Evolutionary conservation across 1,284 basidiomycete species (phyloP), one percentile per base, ranked within the genome.

Genomic region (Fereydounia khargensis): DNA sequence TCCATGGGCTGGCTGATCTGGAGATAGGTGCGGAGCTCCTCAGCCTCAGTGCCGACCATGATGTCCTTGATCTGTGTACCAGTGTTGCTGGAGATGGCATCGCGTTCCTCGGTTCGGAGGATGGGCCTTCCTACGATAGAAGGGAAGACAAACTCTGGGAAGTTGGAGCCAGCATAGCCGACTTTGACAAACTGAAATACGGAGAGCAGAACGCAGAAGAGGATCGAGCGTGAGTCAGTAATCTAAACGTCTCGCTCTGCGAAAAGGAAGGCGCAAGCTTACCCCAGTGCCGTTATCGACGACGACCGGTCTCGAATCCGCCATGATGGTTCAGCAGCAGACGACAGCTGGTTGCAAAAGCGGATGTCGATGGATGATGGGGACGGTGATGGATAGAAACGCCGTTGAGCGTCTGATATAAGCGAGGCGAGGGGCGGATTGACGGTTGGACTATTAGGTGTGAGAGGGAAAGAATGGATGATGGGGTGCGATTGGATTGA

Each of bases 1-100:
- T 98, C 95, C 89, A 98, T 92, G 3, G 95, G 94, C 71, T 98
- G 94, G 1, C 90, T 88, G 44, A 98, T 83, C 78, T 98, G 94
- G 22, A 99, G 84, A 79, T 89, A 97, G 74, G 89, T 94, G 38
- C 94, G 86, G 76, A 91, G 87, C 78, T 87, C 84, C 33, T 89
- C 90, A 20, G 95, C 95, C 45, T 96, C 91, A 79, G 94, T 90
- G 56, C 92, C 91, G 75, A 95, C 81, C 91, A 98, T 97, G 78
- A 98, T 87, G 79, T 99, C 94, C 76, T 89, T 90, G 59, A 77
- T 69, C 40, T 76, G 66, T 5, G 63, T 71, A 23, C 71, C 60
- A 5, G 59, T 57, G 33, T 56, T 54, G 42, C 48, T 57, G 35
- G 67, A 63, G 80, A 54, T 89, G 85, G 44, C 90, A 84, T 77